Base-by-base conservation (phyloP, 345 rosid species). In the Viola odorata region DNA sequence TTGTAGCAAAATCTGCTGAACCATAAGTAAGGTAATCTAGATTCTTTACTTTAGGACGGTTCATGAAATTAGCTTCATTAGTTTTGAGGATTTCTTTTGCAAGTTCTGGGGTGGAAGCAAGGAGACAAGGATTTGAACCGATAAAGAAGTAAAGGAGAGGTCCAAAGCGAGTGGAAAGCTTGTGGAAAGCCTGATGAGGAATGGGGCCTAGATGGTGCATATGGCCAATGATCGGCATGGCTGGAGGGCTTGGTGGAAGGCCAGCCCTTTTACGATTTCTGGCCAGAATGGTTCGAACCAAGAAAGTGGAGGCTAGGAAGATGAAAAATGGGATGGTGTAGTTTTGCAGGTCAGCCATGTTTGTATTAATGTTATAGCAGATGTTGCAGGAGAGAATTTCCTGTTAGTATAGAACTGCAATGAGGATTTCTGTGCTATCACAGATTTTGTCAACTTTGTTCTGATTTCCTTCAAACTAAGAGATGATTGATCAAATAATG, bases 21-120 rank as follows among this genome's bases (percentile, higher is more conserved):
- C 87, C 90, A 61, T 87, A 90, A 12, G 91, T 83, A n/a, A 90
- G 83, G 73, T 79, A 90, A 63, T 90, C 85, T 23, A 84, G 73
- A 60, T 79, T 82, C 53, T 77, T 70, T 57, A 68, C 58, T 57
- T 70, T 74, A 11, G 85, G 88, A 3, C 80, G 77, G 85, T 77
- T 79, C 45, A 85, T 15, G 77, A 90, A 87, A 59, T 64, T 73
- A 13, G 69, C 50, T 75, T 90, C 91, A 16, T 84, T 71, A 49
- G 73, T 66, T 75, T 85, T 85, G 37, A 83, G 85, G 69, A 87
- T 65, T 66, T 87, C 90, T 71, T 69, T 80, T 0, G 85, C 90
- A 6, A 80, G 67, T 58, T 79, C 83, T 0, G 82, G 74, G 1
- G 87, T 74, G 56, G 91, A 87, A 45, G 70, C 87, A 32, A 90